These are phyloP conservation scores for Castanopsis chinensis DNA, from an alignment of 306 rosid genomes.

Conservation along the genomic window DNA sequence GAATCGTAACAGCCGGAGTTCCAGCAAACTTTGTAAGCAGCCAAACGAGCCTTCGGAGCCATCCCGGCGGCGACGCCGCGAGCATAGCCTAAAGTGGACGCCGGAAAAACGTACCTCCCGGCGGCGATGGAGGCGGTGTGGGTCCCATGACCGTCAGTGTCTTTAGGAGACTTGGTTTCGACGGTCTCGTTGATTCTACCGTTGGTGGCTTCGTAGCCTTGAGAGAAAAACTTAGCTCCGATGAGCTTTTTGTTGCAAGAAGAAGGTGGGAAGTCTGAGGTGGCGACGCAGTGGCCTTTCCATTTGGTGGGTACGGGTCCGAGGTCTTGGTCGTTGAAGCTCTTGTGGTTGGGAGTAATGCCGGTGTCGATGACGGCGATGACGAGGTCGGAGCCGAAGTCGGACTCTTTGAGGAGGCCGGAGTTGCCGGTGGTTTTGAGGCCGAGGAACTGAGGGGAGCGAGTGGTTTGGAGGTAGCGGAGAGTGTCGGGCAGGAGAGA, in stretches of 20 bases:
- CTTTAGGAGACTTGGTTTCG: slow-evolving; percentile 71
- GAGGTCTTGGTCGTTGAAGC: slow-evolving; percentile 66
- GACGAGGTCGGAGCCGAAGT: slow-evolving; percentile 89
- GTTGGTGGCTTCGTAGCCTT: slow-evolving; percentile 68
- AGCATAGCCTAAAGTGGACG: slow-evolving; percentile 75
- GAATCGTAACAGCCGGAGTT: slow-evolving; percentile 72
- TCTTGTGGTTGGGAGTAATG: slow-evolving; percentile 77
- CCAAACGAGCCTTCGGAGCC: slow-evolving; percentile 90
- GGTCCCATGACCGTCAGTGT: slow-evolving; percentile 89
- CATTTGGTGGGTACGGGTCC: slow-evolving; percentile 72
- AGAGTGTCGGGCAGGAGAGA: slow-evolving; percentile 72
- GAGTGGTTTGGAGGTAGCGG: slow-evolving; percentile 71
- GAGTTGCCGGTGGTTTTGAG: slow-evolving; percentile 55
- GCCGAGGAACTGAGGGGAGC: slow-evolving; percentile 85
- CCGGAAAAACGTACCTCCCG: slow-evolving; percentile 75
- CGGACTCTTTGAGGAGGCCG: slow-evolving; percentile 76
- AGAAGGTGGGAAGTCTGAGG: slow-evolving; percentile 43
- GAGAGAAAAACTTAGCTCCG: slow-evolving; percentile 69
- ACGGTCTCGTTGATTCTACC: slow-evolving; percentile 76
- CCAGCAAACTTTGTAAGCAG: slow-evolving; percentile 87
- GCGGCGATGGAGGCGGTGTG: slow-evolving; percentile 90
- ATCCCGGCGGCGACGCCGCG: slow-evolving; percentile 78
- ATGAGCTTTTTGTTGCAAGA: slow-evolving; percentile 75
- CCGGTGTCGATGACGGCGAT: slow-evolving; percentile 91
- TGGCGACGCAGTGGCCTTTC: slow-evolving; percentile 69